phyloP scores from a whole-genome alignment of 371 early-diverging fungal genomes.

The Nematocida sp. region DNA sequence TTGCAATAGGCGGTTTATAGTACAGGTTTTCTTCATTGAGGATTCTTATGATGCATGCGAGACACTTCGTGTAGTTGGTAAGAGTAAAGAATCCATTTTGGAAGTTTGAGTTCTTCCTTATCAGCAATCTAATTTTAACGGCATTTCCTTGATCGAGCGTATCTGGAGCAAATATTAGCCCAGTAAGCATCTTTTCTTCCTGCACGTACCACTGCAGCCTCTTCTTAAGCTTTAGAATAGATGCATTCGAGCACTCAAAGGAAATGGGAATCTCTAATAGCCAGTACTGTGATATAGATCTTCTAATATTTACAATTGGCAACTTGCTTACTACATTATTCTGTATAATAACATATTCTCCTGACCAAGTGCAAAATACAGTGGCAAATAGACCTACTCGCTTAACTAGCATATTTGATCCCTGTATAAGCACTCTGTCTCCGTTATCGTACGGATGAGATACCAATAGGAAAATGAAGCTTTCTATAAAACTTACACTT shows the following conservation, averaged over 20 bases:
- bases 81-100: slow-evolving; percentile 67
- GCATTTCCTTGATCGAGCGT: slow-evolving; percentile 49
- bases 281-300: slow-evolving; percentile 62
- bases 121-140: slow-evolving; percentile 47
- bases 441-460: slow-evolving; percentile 67
- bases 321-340: slow-evolving; percentile 59
- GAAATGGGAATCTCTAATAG: slow-evolving; percentile 50
- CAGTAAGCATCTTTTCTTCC: slow-evolving; percentile 42
- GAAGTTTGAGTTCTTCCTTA: slow-evolving; percentile 65
- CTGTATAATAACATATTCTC: slow-evolving; percentile 58
- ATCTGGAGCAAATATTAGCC: slow-evolving; percentile 42
- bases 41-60: slow-evolving; percentile 51
- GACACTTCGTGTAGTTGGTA: slow-evolving; percentile 63
- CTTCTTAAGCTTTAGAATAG: slow-evolving; percentile 49
- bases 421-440: slow-evolving; percentile 65
- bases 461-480: slow-evolving; percentile 66
- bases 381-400: slow-evolving; percentile 64
- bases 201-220: slow-evolving; percentile 52
- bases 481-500: slow-evolving; percentile 63
- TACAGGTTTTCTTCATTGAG: slow-evolving; percentile 49
- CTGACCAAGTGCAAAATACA: slow-evolving; percentile 64
- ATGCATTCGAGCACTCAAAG: slow-evolving; percentile 44
- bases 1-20: slow-evolving; percentile 48
- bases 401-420: slow-evolving; percentile 65
- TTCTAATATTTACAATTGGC: slow-evolving; percentile 61